Evolutionary conservation across 257 asterid species (phyloP).

Genomic region (Eustoma russellianum): DNA sequence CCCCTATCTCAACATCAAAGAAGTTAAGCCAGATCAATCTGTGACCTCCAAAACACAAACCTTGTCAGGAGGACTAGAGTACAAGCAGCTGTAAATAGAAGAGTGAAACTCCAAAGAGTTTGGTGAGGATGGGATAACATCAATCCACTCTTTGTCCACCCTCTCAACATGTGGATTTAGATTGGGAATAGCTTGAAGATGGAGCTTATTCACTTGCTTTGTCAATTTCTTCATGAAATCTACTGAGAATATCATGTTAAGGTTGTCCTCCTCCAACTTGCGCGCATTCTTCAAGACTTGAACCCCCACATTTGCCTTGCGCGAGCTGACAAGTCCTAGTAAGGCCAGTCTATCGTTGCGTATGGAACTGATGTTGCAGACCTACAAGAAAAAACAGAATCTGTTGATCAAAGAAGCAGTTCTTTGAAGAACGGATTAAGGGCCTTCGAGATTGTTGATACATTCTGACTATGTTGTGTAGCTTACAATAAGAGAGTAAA

Average conservation of each 20-base stretch:
- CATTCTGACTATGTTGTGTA: too few species aligned
- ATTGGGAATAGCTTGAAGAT: constrained; percentile 38
- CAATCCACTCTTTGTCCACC: constrained; percentile 65
- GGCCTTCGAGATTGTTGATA: too few species aligned
- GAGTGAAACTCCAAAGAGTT: constrained; percentile 67
- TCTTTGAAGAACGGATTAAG: too few species aligned
- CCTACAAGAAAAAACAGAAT: constrained; percentile 28
- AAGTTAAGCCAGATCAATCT: constrained; percentile 2
- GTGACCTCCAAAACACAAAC: constrained; percentile 46
- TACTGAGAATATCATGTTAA: constrained; percentile 48
- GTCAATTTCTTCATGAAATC: constrained; percentile 49
- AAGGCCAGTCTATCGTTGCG: constrained; percentile 25
- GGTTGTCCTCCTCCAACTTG: constrained; percentile 33
- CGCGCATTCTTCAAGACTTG: constrained; percentile 23
- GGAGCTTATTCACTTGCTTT: constrained; percentile 41
- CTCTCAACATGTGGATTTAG: constrained; percentile 38
- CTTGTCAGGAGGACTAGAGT: constrained; percentile 33
- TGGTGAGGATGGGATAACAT: constrained; percentile 46
- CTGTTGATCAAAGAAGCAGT: too few species aligned
- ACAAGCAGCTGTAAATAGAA: constrained; percentile 57
- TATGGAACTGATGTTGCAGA: constrained; percentile 24
- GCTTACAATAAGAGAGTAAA: too few species aligned
- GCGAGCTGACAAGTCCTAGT: constrained; percentile 50
- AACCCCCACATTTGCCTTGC: constrained; percentile 52
- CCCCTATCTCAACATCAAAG: too few species aligned